Evolutionary conservation across 345 rosid genomes (phyloP).

Genomic region (Isatis tinctoria): DNA sequence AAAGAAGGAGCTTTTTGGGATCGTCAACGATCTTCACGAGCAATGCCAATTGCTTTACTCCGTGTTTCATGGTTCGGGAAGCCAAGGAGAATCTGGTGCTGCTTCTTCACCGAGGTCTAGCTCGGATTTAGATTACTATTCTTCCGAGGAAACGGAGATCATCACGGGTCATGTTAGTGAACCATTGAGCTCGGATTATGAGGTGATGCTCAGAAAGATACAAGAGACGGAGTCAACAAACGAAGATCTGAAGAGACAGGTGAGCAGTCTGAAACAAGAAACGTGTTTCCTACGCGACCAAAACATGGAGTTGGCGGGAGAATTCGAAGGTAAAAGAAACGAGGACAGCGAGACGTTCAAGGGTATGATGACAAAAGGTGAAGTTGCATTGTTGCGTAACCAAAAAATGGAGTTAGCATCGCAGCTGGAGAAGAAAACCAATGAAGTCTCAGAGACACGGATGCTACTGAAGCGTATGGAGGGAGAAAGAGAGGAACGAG

Average conservation of each 20-base stretch:
- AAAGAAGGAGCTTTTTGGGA: constrained; percentile 39
- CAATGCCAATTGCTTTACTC: constrained; percentile 46
- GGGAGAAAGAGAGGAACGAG: constrained; percentile 35
- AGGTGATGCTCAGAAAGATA: constrained; percentile 34
- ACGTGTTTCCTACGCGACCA: constrained; percentile 32
- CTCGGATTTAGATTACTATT: constrained; percentile 56
- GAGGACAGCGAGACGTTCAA: constrained; percentile 23
- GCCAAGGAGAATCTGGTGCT: constrained; percentile 7
- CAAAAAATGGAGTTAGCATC: constrained; percentile 34
- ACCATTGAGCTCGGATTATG: constrained; percentile 6
- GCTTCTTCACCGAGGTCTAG: constrained; percentile 26
- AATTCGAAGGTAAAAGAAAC: constrained; percentile 24
- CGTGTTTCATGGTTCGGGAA: constrained; percentile 28
- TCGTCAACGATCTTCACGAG: constrained; percentile 44
- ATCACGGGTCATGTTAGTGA: constrained; percentile 27
- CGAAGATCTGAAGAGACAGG: constrained; percentile 33
- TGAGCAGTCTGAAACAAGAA: constrained; percentile 40
- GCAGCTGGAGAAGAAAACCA: constrained; percentile 30
- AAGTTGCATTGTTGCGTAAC: constrained; percentile 34
- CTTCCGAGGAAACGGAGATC: constrained; percentile 47
- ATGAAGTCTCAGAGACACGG: constrained; percentile 33
- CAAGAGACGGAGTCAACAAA: constrained; percentile 25
- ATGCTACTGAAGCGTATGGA: constrained; percentile 30
- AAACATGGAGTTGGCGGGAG: constrained; percentile 31
- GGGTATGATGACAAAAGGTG: constrained; percentile 30